These are phyloP conservation scores for Annulohypoxylon moriforme DNA, from an alignment of 495 filamentous ascomycete species.

Conservation along the genomic window DNA sequence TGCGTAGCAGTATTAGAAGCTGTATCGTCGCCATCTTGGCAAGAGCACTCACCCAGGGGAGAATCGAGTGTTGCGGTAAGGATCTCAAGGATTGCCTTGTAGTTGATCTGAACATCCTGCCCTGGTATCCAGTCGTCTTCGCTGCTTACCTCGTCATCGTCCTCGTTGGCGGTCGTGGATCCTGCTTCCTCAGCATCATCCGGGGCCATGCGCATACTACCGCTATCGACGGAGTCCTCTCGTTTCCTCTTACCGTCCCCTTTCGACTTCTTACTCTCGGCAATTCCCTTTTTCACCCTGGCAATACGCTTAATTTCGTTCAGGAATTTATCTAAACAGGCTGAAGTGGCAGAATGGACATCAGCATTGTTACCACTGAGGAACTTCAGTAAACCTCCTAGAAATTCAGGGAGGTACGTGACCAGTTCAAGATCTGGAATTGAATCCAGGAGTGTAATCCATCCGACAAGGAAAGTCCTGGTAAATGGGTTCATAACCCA, in stretches of 20 bases:
- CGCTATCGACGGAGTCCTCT: conserved; percentile 72
- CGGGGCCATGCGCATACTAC: conserved; percentile 57
- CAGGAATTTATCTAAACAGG: conserved; percentile 90
- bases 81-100: conserved; percentile 91
- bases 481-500: conserved; percentile 94
- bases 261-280: conserved; percentile 81
- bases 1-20: conserved; percentile 9
- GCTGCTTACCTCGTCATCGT: conserved; percentile 63
- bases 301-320: conserved; percentile 95
- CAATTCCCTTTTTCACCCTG: conserved; percentile 89
- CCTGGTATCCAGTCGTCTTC: conserved; percentile 97
- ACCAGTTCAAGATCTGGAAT: conserved; percentile 98
- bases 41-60: conserved; percentile 69
- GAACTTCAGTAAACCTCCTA: conserved; percentile 91
- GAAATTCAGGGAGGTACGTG: conserved; percentile 88
- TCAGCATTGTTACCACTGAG: conserved; percentile 91
- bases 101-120: conserved; percentile 95
- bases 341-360: conserved; percentile 91
- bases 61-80: conserved; percentile 91
- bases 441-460: conserved; percentile 94
- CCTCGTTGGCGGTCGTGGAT: conserved; percentile 70
- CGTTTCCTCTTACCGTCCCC: conserved; percentile 73
- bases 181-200: conserved; percentile 65
- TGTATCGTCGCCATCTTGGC: conserved; percentile 14
- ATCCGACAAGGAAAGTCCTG: conserved; percentile 92